A percentile compares a stretch with the other conserved stretches of the same genome.
Conservation (phyloP, 2,329 filamentous ascomycete species). For the Thelonectria olida region DNA sequence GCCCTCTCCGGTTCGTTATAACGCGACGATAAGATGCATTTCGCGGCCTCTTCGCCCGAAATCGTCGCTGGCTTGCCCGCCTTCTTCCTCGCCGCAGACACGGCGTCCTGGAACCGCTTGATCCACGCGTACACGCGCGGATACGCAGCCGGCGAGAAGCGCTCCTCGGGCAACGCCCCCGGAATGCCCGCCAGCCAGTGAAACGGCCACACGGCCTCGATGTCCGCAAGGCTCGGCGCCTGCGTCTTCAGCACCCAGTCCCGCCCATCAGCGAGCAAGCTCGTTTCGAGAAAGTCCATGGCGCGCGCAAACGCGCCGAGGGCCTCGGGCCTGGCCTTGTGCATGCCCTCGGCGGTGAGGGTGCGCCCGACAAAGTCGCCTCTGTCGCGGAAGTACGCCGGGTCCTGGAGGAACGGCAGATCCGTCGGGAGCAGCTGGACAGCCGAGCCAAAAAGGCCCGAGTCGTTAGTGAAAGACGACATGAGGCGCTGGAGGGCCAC, state of each 20-base stretch:
- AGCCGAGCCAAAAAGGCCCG: slow-evolving; percentile 63
- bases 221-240: slow-evolving; percentile 68
- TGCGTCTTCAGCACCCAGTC: slow-evolving; percentile 68
- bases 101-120: slow-evolving; percentile 62
- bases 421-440: slow-evolving; percentile 65
- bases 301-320: slow-evolving; percentile 62
- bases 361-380: slow-evolving; percentile 48
- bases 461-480: slow-evolving; percentile 64
- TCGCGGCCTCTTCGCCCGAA: slow-evolving; percentile 63
- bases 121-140: slow-evolving; percentile 73
- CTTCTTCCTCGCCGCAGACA: slow-evolving; percentile 52
- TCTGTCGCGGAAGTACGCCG: slow-evolving; percentile 68
- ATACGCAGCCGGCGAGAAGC: slow-evolving; percentile 62
- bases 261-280: slow-evolving; percentile 71
- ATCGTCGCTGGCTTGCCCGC: slow-evolving; percentile 52
- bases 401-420: slow-evolving; percentile 63
- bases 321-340: slow-evolving; percentile 59
- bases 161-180: slow-evolving; percentile 61
- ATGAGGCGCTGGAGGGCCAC: slow-evolving; percentile 64
- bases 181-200: slow-evolving; percentile 70
- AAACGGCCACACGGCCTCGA: slow-evolving; percentile 75
- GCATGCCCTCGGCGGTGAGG: slow-evolving; percentile 38
- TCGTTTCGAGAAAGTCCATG: slow-evolving; percentile 68
- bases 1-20: slow-evolving; percentile 55
- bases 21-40: slow-evolving; percentile 53